Evolutionary conservation across 306 rosid genomes (phyloP).

Genomic region (Luffa acutangula): DNA sequence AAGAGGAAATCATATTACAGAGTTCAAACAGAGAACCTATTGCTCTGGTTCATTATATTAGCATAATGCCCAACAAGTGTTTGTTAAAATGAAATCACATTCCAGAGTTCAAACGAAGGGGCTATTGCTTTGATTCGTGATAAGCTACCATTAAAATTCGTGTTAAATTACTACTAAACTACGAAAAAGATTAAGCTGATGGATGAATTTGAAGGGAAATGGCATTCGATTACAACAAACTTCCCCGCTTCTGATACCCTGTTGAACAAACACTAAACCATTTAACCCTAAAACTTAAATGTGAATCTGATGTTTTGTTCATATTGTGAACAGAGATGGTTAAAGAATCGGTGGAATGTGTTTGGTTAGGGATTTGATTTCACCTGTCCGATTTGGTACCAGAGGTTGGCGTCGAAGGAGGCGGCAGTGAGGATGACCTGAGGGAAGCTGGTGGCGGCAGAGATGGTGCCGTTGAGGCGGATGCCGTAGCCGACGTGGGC

Average conservation of each 20-base stretch:
- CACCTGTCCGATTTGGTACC: constrained; percentile 74
- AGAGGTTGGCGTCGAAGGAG: constrained; percentile 55
- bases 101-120: not conserved
- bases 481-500: constrained; percentile 36
- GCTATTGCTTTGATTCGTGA: not conserved
- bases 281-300: not conserved
- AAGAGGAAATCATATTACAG: not conserved
- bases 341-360: not conserved
- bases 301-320: not conserved
- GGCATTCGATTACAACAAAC: not conserved
- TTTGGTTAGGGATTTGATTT: not conserved
- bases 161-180: no score
- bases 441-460: constrained; percentile 76
- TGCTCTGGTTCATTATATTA: not conserved
- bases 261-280: not conserved
- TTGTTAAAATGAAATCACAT: not conserved
- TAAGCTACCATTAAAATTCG: not conserved
- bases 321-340: not conserved
- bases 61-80: not conserved
- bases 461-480: constrained; percentile 28
- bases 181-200: not conserved
- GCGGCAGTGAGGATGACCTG: constrained; percentile 91
- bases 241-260: not conserved
- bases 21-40: not conserved
- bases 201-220: not conserved